Percentiles rank a stretch among this genome's conserved stretches.
Evolutionary conservation across 2,329 filamentous ascomycete species (phyloP).

Genomic region (Diaporthe eres): DNA sequence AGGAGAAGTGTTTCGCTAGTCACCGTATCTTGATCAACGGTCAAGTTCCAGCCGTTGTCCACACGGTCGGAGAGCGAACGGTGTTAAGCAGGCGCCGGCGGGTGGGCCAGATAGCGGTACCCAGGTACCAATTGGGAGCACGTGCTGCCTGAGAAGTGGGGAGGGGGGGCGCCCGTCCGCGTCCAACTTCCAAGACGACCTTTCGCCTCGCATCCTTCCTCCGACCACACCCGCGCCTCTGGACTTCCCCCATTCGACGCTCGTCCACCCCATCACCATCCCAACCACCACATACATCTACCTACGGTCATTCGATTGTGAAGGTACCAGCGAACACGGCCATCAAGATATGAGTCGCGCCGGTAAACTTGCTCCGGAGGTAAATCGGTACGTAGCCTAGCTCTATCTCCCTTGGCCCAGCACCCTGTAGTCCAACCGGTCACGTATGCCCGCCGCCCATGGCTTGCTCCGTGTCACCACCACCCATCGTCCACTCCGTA

Average conservation of each 20-base stretch:
- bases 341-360: slow-evolving; percentile 93
- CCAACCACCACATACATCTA: slow-evolving; percentile 19
- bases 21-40: slow-evolving; percentile 3
- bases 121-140: slow-evolving; percentile 31
- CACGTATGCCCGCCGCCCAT: slow-evolving; percentile 3
- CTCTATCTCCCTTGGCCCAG: slow-evolving; percentile 48
- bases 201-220: slow-evolving; percentile 39
- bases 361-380: slow-evolving; percentile 98
- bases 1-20: neutral
- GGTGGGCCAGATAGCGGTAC: slow-evolving; percentile 18
- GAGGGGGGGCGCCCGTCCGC: slow-evolving; percentile 27
- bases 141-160: slow-evolving; percentile 36
- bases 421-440: slow-evolving; percentile 6
- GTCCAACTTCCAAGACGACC: slow-evolving; percentile 28
- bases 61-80: slow-evolving; percentile 28
- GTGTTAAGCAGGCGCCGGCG: slow-evolving; percentile 19
- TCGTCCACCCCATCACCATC: slow-evolving; percentile 24
- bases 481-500: slow-evolving; percentile 21
- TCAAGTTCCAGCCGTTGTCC: slow-evolving; percentile 16
- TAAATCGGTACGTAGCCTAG: slow-evolving; percentile 84
- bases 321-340: slow-evolving; percentile 42
- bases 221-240: slow-evolving; percentile 39
- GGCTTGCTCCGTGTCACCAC: slow-evolving; percentile 30
- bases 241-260: slow-evolving; percentile 30
- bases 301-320: slow-evolving; percentile 39